A percentile compares a stretch with the other conserved stretches of the same genome.
Conservation (phyloP, 1,284 basidiomycete species). For the Moniliophthora roreri region DNA sequence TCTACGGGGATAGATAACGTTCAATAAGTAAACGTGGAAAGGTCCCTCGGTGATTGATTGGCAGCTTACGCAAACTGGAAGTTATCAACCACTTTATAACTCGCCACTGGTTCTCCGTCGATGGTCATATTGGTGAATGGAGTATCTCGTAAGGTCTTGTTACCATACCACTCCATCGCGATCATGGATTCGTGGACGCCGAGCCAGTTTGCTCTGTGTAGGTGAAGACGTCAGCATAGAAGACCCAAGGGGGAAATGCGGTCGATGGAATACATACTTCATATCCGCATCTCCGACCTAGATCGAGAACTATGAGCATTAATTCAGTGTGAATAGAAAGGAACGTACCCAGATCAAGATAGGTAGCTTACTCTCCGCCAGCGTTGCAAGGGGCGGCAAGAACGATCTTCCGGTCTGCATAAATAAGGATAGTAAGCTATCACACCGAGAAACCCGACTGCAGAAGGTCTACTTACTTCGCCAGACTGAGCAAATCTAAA, state of each 20-base stretch:
- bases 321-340: no score
- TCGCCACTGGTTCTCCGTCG: slow-evolving; percentile 29
- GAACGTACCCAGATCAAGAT: slow-evolving; percentile 12
- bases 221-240: background rate
- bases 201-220: slow-evolving; percentile 35
- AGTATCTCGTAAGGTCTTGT: slow-evolving; percentile 30
- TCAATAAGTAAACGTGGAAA: background rate
- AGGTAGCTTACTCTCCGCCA: slow-evolving; percentile 29
- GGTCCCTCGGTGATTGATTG: no score
- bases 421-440: background rate
- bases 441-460: background rate
- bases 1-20: slow-evolving; percentile 15
- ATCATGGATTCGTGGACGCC: slow-evolving; percentile 35
- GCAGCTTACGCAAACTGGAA: slow-evolving; percentile 34
- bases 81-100: slow-evolving; percentile 35
- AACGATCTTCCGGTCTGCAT: slow-evolving; percentile 33
- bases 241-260: background rate
- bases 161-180: slow-evolving; percentile 39
- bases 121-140: slow-evolving; percentile 36
- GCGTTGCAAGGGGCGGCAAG: slow-evolving; percentile 30
- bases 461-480: slow-evolving; percentile 16
- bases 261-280: slow-evolving; percentile 24
- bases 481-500: slow-evolving; percentile 12
- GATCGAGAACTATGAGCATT: slow-evolving; percentile 21
- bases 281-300: slow-evolving; percentile 41